These are phyloP conservation scores for Podaxis sp. DNA, from an alignment of 768 basidiomycete genomes.

Conservation along the genomic window DNA sequence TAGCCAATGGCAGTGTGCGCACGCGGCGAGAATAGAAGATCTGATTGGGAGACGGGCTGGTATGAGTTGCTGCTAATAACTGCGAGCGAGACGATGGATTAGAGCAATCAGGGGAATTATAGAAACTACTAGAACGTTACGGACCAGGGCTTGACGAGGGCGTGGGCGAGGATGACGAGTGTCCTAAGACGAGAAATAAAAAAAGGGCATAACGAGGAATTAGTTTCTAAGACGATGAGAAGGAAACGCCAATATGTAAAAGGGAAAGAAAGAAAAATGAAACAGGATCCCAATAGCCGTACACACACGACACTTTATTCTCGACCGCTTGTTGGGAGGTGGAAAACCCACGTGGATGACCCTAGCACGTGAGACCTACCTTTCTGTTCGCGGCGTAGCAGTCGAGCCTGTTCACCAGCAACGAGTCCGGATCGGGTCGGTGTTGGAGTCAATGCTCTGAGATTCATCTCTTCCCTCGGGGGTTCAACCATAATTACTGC, in stretches of 20 bases:
- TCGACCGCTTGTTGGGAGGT: not conserved
- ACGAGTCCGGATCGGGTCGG: not conserved
- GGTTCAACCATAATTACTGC: constrained; percentile 10
- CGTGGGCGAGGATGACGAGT: not conserved
- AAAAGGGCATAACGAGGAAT: constrained; percentile 5
- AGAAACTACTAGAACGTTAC: constrained; percentile 13
- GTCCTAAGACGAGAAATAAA: not conserved
- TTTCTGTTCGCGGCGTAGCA: not conserved
- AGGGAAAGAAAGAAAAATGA: not conserved
- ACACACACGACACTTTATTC: constrained; percentile 1
- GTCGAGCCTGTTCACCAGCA: not conserved
- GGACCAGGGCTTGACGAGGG: not conserved
- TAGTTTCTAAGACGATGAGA: not conserved
- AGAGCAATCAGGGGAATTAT: not conserved
- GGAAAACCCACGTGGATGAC: constrained; percentile 6
- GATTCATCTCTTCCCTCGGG: not conserved
- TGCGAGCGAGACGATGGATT: not conserved
- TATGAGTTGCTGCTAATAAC: constrained; percentile 1
- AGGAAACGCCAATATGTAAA: not conserved
- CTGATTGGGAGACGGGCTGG: not conserved
- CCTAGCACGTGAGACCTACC: constrained; percentile 13
- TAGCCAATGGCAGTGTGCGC: not conserved
- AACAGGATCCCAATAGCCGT: not conserved
- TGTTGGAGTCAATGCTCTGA: constrained; percentile 3
- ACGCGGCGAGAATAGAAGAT: not conserved